Conservation (phyloP, 345 rosid species). For the Euphorbia peplus region DNA sequence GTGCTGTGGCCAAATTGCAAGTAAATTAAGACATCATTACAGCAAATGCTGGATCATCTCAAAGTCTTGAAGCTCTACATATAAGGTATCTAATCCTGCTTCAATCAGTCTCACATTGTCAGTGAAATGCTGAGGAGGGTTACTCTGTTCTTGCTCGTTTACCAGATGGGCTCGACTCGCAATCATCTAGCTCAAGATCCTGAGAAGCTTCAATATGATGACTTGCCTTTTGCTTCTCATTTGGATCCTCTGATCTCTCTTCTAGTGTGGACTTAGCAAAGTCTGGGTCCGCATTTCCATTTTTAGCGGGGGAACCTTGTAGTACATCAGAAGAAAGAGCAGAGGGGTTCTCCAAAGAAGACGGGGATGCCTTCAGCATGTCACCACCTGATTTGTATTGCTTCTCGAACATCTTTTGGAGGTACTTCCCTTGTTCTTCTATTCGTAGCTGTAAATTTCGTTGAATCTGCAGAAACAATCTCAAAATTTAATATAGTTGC, state of each 20-base stretch:
- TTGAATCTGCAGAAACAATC: constrained; percentile 55
- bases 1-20: constrained; percentile 16
- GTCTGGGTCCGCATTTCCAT: constrained; percentile 13
- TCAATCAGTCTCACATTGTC: constrained; percentile 16
- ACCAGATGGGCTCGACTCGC: constrained; percentile 29
- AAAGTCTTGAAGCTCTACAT: constrained; percentile 21
- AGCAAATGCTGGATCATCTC: constrained; percentile 17
- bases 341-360: constrained; percentile 41
- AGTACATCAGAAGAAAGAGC: constrained; percentile 25
- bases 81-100: constrained; percentile 25
- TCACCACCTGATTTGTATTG: constrained; percentile 58
- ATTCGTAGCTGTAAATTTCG: constrained; percentile 85
- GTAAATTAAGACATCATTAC: constrained; percentile 2
- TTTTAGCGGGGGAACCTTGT: constrained; percentile 31
- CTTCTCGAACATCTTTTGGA: constrained; percentile 96
- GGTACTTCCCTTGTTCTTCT: constrained; percentile 95
- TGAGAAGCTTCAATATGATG: constrained; percentile 25
- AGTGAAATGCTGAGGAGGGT: constrained; percentile 15
- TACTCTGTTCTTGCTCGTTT: constrained; percentile 57
- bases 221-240: constrained; percentile 27
- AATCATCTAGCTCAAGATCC: constrained; percentile 23
- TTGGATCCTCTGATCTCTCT: constrained; percentile 26
- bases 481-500: neutral
- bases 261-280: constrained; percentile 17
- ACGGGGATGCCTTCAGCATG: constrained; percentile 55